phyloP scores from a whole-genome alignment of 2,329 filamentous ascomycete species.

The Daldinia sp. region DNA sequence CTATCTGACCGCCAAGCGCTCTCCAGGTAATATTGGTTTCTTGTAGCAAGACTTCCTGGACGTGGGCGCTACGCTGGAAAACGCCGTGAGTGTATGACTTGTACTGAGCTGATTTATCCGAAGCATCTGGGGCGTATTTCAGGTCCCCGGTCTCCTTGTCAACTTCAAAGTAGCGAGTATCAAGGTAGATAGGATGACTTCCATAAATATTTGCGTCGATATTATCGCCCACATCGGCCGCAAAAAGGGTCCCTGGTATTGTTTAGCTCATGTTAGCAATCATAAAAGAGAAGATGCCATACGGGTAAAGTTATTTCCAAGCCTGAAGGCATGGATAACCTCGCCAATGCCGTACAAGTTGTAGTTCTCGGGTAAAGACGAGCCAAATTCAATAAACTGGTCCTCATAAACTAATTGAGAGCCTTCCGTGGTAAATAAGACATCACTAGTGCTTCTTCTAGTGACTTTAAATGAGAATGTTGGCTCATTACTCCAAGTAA shows the following conservation, averaged over 20 bases:
- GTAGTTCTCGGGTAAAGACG: conserved; percentile 75
- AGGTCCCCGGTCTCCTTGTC: conserved; percentile 60
- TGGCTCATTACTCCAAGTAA: conserved; percentile 65
- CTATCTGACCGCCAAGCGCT: conserved; percentile 79
- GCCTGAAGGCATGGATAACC: conserved; percentile 75
- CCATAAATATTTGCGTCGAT: conserved; percentile 80
- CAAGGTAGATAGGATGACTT: conserved; percentile 81
- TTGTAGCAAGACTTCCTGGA: conserved; percentile 76
- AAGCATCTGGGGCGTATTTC: conserved; percentile 66
- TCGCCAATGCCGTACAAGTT: conserved; percentile 83
- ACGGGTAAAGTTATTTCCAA: conserved; percentile 80
- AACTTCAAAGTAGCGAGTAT: conserved; percentile 79
- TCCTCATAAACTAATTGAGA: conserved; percentile 78
- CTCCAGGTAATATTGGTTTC: conserved; percentile 77
- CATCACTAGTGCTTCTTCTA: conserved; percentile 70
- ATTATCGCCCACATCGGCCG: conserved; percentile 75
- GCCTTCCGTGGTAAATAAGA: conserved; percentile 75
- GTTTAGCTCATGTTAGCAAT: conserved; percentile 25
- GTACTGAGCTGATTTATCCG: conserved; percentile 66
- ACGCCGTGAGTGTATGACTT: conserved; percentile 80
- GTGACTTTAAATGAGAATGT: conserved; percentile 77
- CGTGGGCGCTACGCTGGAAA: conserved; percentile 81
- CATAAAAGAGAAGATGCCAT: conserved; percentile 35
- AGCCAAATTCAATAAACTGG: conserved; percentile 81
- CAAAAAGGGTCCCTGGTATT: conserved; percentile 62